Base-by-base conservation (phyloP, 495 filamentous ascomycete species). In the Cetradonia linearis region DNA sequence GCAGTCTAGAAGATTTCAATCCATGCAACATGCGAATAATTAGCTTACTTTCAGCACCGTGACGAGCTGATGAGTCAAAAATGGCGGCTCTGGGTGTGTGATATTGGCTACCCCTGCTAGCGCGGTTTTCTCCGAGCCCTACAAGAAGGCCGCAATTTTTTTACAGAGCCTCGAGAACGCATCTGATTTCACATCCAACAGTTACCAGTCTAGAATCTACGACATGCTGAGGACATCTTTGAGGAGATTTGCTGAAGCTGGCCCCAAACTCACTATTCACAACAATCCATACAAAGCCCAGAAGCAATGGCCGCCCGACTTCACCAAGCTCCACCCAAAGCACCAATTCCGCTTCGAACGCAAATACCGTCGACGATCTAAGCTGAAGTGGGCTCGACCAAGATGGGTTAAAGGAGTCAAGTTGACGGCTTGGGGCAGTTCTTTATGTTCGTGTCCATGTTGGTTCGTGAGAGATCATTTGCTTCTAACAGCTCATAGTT, bases 231-330 rank as follows among this genome's bases (percentile, higher is more conserved):
- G 25, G 28, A 25, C 37, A 16, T 44, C 38, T 4, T 33, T 59
- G 4, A 59, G 38, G n/a, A 55, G 55, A 13, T 30, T 63, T n/a
- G 47, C 37, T 20, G 27, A 53, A 53, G 30, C 56, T 37, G 46
- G 13, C 27, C n/a, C 56, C n/a, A 28, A 36, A n/a, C 36, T 58
- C 30, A 56, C 56, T 20, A 56, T 47, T 34, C 54, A 34, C 20
- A 58, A 66, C 62, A 84, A 80, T 64, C 81, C 75, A 1, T 91
- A 86, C 79, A 84, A 82, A 69, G 86, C 88, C n/a, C 89, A 91
- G 70, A 86, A 85, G 61, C 72, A 82, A 70, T 99, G 94, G 94
- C 93, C 93, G 25, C 93, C 93, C 2, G 89, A 96, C 71, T 90
- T 97, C 77, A 74, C 74, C 54, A 85, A 87, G 68, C 81, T 99